Conservation (phyloP, 2,329 filamentous ascomycete genomes). For the Berkeleyomyces rouxiae region DNA sequence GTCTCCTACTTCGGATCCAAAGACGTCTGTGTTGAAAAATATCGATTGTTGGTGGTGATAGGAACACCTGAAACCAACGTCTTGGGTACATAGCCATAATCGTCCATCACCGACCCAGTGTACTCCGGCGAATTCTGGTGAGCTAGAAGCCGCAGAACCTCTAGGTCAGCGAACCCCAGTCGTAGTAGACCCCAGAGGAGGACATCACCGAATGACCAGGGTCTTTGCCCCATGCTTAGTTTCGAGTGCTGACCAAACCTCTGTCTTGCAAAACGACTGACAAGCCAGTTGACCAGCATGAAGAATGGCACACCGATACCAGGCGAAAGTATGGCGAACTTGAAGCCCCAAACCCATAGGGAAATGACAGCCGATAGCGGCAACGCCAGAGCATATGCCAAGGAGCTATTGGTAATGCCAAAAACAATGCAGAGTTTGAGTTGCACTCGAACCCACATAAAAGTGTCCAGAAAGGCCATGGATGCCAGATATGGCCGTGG, state of each 20-base stretch:
- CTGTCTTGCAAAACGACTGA: not conserved
- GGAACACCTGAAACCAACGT: not conserved
- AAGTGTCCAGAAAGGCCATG: constrained; percentile 4
- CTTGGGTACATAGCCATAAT: constrained; percentile 7
- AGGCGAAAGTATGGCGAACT: not conserved
- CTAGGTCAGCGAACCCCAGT: constrained; percentile 6
- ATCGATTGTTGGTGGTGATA: not conserved
- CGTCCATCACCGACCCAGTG: constrained; percentile 1
- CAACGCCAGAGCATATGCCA: constrained; percentile 4
- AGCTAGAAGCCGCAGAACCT: constrained; percentile 1
- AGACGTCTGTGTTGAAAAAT: not conserved
- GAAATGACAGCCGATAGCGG: not conserved
- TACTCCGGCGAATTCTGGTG: not conserved
- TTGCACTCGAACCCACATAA: constrained; percentile 9
- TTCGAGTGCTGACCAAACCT: not conserved
- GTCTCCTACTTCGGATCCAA: not conserved
- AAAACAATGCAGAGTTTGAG: not conserved
- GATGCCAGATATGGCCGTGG: not conserved
- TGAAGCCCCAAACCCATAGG: not conserved
- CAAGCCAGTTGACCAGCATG: not conserved
- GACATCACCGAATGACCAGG: not conserved
- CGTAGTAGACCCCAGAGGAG: not conserved
- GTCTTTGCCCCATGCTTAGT: not conserved
- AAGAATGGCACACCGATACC: not conserved
- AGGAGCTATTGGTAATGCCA: not conserved